Evolutionary conservation across 2,329 filamentous ascomycete genomes (phyloP).

Genomic region (Aureobasidium sp.): DNA sequence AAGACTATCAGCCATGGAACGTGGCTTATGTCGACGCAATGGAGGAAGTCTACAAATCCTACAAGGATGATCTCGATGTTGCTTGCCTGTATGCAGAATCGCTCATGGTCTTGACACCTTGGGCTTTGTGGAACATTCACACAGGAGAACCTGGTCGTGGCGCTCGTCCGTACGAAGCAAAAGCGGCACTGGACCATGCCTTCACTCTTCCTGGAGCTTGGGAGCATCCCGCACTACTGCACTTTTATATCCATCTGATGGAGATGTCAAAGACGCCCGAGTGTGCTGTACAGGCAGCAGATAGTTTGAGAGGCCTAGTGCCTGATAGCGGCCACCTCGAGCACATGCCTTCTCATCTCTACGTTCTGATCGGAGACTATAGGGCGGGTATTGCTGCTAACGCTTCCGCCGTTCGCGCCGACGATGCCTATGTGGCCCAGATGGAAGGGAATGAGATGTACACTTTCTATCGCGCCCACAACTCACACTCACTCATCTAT

Average conservation of each 20-base stretch:
- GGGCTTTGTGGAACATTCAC: conserved; percentile 56
- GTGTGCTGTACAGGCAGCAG: conserved; percentile 52
- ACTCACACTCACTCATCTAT: conserved; percentile 70
- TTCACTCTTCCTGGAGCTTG: conserved; percentile 45
- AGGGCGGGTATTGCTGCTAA: conserved; percentile 60
- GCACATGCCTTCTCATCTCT: conserved; percentile 74
- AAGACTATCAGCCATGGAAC: conserved; percentile 44
- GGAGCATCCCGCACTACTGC: conserved; percentile 62
- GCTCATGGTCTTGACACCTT: conserved; percentile 59
- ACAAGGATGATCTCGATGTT: conserved; percentile 54
- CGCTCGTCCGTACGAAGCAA: conserved; percentile 53
- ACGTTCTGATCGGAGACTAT: conserved; percentile 68
- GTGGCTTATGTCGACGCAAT: conserved; percentile 56
- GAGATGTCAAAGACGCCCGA: conserved; percentile 68
- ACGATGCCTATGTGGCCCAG: conserved; percentile 57
- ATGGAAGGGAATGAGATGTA: conserved; percentile 65
- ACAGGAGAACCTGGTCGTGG: conserved; percentile 51
- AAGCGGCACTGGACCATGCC: conserved; percentile 52
- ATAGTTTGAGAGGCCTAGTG: conserved; percentile 56
- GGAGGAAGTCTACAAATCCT: conserved; percentile 47
- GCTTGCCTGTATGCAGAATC: conserved; percentile 57
- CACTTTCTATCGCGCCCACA: conserved; percentile 66
- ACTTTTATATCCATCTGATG: conserved; percentile 71
- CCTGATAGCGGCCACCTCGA: conserved; percentile 65
- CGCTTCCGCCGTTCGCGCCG: conserved; percentile 57